Conservation (phyloP, 768 basidiomycete species). For the Suillus luteus region DNA sequence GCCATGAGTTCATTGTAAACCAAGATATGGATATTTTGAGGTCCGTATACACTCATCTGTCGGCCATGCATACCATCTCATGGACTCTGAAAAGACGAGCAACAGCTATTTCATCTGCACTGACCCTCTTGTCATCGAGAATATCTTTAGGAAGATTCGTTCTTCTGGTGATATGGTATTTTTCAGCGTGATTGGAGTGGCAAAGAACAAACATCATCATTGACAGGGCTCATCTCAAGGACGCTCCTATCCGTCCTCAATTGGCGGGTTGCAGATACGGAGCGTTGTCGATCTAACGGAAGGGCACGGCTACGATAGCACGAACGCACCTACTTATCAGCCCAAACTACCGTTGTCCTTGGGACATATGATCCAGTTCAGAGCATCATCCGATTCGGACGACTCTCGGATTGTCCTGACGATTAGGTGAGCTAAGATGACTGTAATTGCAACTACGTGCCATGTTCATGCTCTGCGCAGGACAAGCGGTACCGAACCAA, state of each 20-base stretch:
- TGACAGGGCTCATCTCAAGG: constrained; percentile 22
- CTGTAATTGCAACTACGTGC: neutral
- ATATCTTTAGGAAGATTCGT: constrained; percentile 69
- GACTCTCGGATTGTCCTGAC: constrained; percentile 66
- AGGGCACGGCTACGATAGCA: constrained; percentile 66
- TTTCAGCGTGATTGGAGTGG: constrained; percentile 1
- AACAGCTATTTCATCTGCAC: constrained; percentile 83
- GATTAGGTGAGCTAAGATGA: constrained; percentile 49
- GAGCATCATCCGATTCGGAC: constrained; percentile 45
- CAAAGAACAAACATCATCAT: constrained; percentile 4
- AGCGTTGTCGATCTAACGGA: constrained; percentile 74
- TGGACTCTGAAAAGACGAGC: constrained; percentile 51
- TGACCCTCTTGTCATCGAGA: constrained; percentile 64
- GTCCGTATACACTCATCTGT: constrained; percentile 34
- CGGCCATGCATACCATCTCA: neutral
- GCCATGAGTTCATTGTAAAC: constrained; percentile 9
- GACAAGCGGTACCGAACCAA: constrained; percentile 90
- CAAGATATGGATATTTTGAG: constrained; percentile 79
- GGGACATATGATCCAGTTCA: constrained; percentile 86
- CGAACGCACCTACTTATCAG: constrained; percentile 63
- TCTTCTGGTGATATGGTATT: constrained; percentile 48
- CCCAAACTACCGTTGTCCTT: constrained; percentile 71
- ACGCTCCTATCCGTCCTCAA: constrained; percentile 56
- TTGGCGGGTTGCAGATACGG: constrained; percentile 62
- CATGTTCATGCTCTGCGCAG: constrained; percentile 35